Evolutionary conservation across 2,329 filamentous ascomycete genomes (phyloP).

Genomic region (Cadophora malorum): DNA sequence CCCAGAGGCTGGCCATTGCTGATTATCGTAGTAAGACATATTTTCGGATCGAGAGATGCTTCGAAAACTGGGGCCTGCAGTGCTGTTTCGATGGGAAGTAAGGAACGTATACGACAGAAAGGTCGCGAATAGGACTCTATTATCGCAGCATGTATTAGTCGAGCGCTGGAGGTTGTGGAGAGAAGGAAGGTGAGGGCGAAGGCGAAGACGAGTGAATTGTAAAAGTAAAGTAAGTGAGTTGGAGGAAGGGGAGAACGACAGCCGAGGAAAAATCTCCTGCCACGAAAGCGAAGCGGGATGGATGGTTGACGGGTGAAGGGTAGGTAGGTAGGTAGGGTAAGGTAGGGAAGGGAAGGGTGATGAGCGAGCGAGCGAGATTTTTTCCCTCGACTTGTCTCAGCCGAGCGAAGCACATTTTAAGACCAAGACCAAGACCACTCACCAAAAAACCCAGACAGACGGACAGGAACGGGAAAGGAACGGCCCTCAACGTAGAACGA

Average conservation of each 20-base stretch:
- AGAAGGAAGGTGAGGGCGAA: background rate
- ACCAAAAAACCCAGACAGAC: conserved; percentile 37
- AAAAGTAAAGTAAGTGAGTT: background rate
- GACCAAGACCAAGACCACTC: conserved; percentile 22
- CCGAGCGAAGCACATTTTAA: background rate
- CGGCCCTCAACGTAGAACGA: conserved; percentile 30
- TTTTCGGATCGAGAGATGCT: conserved; percentile 42
- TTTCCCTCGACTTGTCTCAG: conserved; percentile 28
- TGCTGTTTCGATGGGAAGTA: conserved; percentile 38
- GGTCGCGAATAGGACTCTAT: conserved; percentile 37
- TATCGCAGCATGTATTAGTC: conserved; percentile 25
- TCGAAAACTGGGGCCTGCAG: conserved; percentile 46
- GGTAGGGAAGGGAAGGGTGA: too few relatives aligned
- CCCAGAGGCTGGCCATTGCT: conserved; percentile 61
- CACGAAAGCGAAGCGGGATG: conserved; percentile 32
- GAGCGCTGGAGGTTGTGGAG: background rate
- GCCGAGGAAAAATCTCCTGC: conserved; percentile 36
- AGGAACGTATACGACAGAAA: conserved; percentile 45
- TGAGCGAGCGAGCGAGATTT: conserved; percentile 23
- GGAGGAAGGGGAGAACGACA: conserved; percentile 21
- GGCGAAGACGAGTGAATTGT: conserved; percentile 17
- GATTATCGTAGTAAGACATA: conserved; percentile 76
- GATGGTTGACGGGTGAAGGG: conserved; percentile 15
- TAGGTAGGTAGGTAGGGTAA: background rate
- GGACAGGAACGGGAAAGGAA: conserved; percentile 36